A percentile compares a stretch with the other conserved stretches of the same genome.
Evolutionary conservation across 2,329 filamentous ascomycete species (phyloP).

Genomic region (Coniochaeta sp.): DNA sequence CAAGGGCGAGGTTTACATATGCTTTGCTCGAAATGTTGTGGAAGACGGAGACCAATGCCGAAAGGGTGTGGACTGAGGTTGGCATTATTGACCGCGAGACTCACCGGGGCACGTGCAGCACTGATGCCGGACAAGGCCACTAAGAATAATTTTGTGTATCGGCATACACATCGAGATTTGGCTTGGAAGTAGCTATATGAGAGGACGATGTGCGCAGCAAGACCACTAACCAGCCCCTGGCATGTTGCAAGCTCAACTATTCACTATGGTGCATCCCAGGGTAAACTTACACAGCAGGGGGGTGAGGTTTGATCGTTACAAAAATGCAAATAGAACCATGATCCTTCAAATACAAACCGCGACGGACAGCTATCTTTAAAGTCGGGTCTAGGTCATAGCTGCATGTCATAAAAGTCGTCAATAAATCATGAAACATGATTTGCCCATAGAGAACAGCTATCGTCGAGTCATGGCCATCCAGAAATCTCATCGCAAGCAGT

Average conservation of each 20-base stretch:
- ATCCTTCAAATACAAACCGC: neutral
- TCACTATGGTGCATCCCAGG: too few species aligned
- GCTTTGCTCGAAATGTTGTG: conserved; percentile 17
- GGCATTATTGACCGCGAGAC: conserved; percentile 28
- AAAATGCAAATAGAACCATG: neutral
- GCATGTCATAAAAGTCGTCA: neutral
- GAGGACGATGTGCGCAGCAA: neutral
- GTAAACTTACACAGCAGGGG: too few species aligned
- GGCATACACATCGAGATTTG: conserved; percentile 26
- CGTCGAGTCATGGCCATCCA: neutral
- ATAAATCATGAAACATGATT: neutral
- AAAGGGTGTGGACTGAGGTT: conserved; percentile 24
- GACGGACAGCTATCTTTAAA: neutral
- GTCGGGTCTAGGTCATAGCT: neutral
- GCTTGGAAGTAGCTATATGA: conserved; percentile 25
- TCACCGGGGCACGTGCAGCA: conserved; percentile 18
- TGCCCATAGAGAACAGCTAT: neutral
- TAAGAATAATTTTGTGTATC: conserved; percentile 28
- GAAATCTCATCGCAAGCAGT: neutral
- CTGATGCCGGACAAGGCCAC: conserved; percentile 23
- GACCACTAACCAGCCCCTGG: neutral
- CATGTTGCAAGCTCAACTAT: neutral
- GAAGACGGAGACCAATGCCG: conserved; percentile 20
- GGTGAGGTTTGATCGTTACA: too few species aligned
- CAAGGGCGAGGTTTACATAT: conserved; percentile 18